Evolutionary conservation across 805 yeast genomes (phyloP).

Genomic region (Saturnispora mendoncae): DNA sequence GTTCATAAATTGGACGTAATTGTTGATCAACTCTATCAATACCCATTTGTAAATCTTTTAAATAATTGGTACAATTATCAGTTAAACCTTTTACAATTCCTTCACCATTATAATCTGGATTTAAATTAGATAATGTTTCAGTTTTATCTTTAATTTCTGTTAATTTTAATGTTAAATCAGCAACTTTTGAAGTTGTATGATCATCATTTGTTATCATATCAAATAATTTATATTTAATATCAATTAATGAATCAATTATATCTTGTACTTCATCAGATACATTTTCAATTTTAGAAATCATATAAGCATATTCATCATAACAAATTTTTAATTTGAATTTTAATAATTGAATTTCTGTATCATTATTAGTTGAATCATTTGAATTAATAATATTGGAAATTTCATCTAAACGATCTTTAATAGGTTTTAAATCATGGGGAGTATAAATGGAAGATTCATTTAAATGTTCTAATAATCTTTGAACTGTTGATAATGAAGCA

Average conservation of each 20-base stretch:
- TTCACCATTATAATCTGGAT: slow-evolving; percentile 27
- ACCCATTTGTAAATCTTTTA: slow-evolving; percentile 55
- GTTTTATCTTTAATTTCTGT: slow-evolving; percentile 20
- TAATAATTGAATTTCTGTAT: slow-evolving; percentile 35
- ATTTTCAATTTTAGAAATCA: slow-evolving; percentile 47
- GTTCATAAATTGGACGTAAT: slow-evolving; percentile 52
- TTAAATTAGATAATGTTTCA: slow-evolving; percentile 17
- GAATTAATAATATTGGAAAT: slow-evolving; percentile 54
- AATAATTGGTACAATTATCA: slow-evolving; percentile 73
- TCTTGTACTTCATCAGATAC: slow-evolving; percentile 43
- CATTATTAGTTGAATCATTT: slow-evolving; percentile 25
- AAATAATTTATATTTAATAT: slow-evolving; percentile 53
- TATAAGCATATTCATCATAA: slow-evolving; percentile 43
- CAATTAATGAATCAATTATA: slow-evolving; percentile 51
- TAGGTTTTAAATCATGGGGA: slow-evolving; percentile 72
- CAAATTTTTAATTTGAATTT: slow-evolving; percentile 61
- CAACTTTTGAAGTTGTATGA: slow-evolving; percentile 17
- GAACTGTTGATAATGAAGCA: slow-evolving; percentile 80
- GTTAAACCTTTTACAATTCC: slow-evolving; percentile 61
- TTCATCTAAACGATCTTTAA: slow-evolving; percentile 62
- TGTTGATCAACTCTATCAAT: slow-evolving; percentile 38
- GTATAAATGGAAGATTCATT: slow-evolving; percentile 78
- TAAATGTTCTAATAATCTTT: slow-evolving; percentile 73
- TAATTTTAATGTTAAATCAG: slow-evolving; percentile 15
- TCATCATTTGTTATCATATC: slow-evolving; percentile 39